A percentile compares a stretch with the other conserved stretches of the same genome.
Conservation (phyloP, 306 rosid species). For the Vigna hirtella region DNA sequence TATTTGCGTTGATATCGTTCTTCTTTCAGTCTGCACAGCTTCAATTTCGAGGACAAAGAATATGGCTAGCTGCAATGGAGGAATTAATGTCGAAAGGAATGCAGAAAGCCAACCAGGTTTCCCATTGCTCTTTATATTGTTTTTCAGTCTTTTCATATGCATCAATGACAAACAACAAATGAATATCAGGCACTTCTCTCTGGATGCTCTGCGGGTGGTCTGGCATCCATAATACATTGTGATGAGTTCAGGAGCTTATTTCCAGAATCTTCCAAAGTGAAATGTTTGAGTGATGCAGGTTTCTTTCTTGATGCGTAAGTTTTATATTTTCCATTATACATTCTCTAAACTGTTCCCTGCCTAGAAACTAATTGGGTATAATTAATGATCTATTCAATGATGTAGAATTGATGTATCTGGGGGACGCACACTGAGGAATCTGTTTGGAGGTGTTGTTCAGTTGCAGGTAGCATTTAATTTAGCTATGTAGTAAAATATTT, state of each 20-base stretch:
- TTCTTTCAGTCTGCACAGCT: constrained; percentile 68
- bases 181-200: constrained; percentile 80
- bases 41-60: constrained; percentile 84
- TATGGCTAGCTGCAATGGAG: constrained; percentile 89
- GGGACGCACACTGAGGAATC: constrained; percentile 67
- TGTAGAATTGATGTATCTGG: constrained; percentile 88
- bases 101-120: constrained; percentile 74
- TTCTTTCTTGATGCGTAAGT: constrained; percentile 86
- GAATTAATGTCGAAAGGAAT: constrained; percentile 85
- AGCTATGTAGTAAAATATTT: neutral
- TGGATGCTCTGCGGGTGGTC: constrained; percentile 97
- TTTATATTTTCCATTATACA: constrained; percentile 35
- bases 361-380: constrained; percentile 31
- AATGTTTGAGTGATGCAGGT: constrained; percentile 94
- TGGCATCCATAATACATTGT: constrained; percentile 88
- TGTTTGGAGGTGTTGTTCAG: constrained; percentile 77
- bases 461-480: constrained; percentile 66
- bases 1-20: constrained; percentile 27
- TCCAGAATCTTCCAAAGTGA: constrained; percentile 66
- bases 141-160: neutral
- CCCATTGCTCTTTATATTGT: constrained; percentile 25
- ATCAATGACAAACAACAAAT: constrained; percentile 22
- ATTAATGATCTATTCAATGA: constrained; percentile 32
- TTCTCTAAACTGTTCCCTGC: neutral
- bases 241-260: constrained; percentile 76